Conservation (phyloP, 192 early-diverging fungal species). For the Globomyces pollinis-pini region DNA sequence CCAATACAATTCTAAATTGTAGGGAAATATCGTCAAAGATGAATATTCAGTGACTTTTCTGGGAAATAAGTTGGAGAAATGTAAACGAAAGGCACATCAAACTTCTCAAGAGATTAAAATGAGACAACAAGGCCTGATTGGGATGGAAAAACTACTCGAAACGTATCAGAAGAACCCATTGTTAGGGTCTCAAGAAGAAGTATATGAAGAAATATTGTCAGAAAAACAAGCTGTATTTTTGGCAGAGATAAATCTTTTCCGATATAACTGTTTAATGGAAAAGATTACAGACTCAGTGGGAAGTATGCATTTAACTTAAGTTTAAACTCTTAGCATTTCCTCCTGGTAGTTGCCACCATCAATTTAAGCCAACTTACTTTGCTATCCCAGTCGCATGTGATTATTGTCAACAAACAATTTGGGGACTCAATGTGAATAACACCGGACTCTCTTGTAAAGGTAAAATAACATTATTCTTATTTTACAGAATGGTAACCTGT, state of each 20-base stretch:
- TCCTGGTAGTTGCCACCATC: constrained; percentile 43
- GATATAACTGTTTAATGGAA: constrained; percentile 53
- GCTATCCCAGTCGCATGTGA: constrained; percentile 70
- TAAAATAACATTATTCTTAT: too few relatives aligned
- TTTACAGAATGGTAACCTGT: neutral
- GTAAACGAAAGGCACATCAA: constrained; percentile 39
- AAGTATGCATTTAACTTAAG: constrained; percentile 40
- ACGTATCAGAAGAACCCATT: constrained; percentile 40
- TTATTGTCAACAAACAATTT: constrained; percentile 65
- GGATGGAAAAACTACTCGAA: constrained; percentile 37
- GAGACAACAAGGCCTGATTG: constrained; percentile 43
- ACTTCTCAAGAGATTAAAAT: constrained; percentile 40
- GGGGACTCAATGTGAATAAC: constrained; percentile 72
- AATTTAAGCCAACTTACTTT: constrained; percentile 62
- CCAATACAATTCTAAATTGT: too few relatives aligned
- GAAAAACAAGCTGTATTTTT: constrained; percentile 42
- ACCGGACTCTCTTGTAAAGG: constrained; percentile 39
- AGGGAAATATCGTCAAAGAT: constrained; percentile 45
- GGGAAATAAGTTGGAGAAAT: constrained; percentile 57
- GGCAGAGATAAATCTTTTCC: constrained; percentile 32
- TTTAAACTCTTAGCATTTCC: constrained; percentile 35
- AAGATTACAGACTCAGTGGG: constrained; percentile 55
- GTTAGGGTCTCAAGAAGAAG: constrained; percentile 53
- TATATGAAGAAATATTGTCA: constrained; percentile 51
- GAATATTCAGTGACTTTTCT: constrained; percentile 54